phyloP scores from a whole-genome alignment of 176 grass and related monocot genomes.

The Phyllostachys edulis region DNA sequence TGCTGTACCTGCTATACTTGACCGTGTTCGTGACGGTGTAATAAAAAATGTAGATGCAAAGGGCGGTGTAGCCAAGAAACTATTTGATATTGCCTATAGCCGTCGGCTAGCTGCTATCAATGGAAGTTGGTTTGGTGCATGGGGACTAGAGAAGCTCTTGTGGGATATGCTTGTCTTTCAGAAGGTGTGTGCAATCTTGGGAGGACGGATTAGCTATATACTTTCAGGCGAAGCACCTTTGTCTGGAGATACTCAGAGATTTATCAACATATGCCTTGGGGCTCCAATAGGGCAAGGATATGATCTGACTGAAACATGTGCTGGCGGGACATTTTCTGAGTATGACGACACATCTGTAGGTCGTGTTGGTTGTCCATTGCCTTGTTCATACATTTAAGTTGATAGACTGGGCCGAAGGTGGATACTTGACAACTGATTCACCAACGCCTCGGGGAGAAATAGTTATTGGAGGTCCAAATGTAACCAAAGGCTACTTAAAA shows the following conservation, averaged over 20 bases:
- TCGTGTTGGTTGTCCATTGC: conserved; percentile 77
- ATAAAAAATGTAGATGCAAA: conserved; percentile 92
- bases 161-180: conserved; percentile 91
- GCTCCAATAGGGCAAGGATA: conserved; percentile 93
- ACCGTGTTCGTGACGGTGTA: conserved; percentile 84
- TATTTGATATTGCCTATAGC: conserved; percentile 81
- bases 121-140: conserved; percentile 96
- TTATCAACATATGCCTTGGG: conserved; percentile 97
- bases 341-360: conserved; percentile 83
- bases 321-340: conserved; percentile 84
- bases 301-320: conserved; percentile 96
- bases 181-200: conserved; percentile 75
- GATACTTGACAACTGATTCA: conserved; percentile 76
- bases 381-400: conserved; percentile 96
- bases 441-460: conserved; percentile 97
- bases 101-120: conserved; percentile 77
- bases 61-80: conserved; percentile 74
- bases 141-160: conserved; percentile 79
- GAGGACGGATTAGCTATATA: conserved; percentile 72
- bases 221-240: conserved; percentile 89
- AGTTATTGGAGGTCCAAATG: conserved; percentile 83
- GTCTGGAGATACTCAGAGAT: conserved; percentile 78
- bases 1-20: conserved; percentile 95
- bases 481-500: conserved; percentile 90
- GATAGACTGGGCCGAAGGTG: conserved; percentile 85